Conservation (phyloP, 441 rosid species). For the Gossypium davidsonii region DNA sequence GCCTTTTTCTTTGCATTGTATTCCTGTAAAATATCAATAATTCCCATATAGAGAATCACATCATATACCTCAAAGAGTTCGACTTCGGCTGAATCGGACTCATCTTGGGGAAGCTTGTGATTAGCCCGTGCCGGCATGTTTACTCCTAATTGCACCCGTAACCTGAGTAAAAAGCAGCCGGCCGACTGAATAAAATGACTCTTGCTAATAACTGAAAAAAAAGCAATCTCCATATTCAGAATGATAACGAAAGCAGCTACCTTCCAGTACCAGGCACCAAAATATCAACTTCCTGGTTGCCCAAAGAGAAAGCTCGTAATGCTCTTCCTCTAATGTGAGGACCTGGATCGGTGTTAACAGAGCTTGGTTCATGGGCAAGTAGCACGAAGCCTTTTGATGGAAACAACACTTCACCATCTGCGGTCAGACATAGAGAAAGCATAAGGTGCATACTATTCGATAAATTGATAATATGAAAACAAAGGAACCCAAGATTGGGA, state of each 20-base stretch:
- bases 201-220: not conserved
- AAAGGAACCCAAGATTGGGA: slow-evolving; percentile 1
- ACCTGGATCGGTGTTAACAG: slow-evolving; percentile 71
- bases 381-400: slow-evolving; percentile 68
- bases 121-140: slow-evolving; percentile 95
- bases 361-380: slow-evolving; percentile 80
- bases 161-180: slow-evolving; percentile 33
- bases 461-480: not conserved
- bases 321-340: slow-evolving; percentile 90
- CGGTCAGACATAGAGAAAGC: slow-evolving; percentile 32
- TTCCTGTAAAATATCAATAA: slow-evolving; percentile 79
- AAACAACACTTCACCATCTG: slow-evolving; percentile 49
- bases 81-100: slow-evolving; percentile 40
- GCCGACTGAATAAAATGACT: not conserved
- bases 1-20: slow-evolving; percentile 70
- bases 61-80: slow-evolving; percentile 83
- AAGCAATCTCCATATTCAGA: not conserved
- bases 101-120: slow-evolving; percentile 40
- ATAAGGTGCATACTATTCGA: slow-evolving; percentile 16
- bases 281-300: slow-evolving; percentile 90
- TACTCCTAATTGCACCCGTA: slow-evolving; percentile 89
- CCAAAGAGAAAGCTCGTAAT: slow-evolving; percentile 67
- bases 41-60: slow-evolving; percentile 89
- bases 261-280: slow-evolving; percentile 90
- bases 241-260: slow-evolving; percentile 27